A percentile compares a stretch with the other conserved stretches of the same genome.
phyloP scores from a whole-genome alignment of 768 basidiomycete genomes.

The Pulveroboletus frians region DNA sequence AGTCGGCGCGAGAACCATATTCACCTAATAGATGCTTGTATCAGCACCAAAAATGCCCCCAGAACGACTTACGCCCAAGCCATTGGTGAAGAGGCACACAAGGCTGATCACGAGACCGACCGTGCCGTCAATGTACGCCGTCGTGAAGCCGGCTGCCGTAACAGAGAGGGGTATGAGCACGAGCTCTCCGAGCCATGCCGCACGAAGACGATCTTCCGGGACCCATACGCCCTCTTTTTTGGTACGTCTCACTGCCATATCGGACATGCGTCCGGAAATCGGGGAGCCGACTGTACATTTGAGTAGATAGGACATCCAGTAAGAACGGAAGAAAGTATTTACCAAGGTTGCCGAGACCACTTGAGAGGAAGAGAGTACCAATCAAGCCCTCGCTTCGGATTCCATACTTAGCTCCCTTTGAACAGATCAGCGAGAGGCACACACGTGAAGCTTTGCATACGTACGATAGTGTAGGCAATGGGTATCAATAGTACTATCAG shows the following conservation, averaged over 20 bases:
- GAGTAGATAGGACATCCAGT: not conserved
- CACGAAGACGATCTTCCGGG: constrained; percentile 65
- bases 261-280: constrained; percentile 55
- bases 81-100: constrained; percentile 56
- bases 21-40: constrained; percentile 36
- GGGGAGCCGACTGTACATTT: constrained; percentile 50
- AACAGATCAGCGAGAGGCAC: not conserved
- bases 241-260: constrained; percentile 45
- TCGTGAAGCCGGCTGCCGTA: constrained; percentile 45
- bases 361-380: constrained; percentile 24
- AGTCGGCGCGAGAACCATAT: constrained; percentile 50
- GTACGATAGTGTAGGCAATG: constrained; percentile 61
- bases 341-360: constrained; percentile 25
- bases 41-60: not conserved
- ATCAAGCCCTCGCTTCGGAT: constrained; percentile 20
- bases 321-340: not conserved
- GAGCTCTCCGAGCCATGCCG: constrained; percentile 41
- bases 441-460: constrained; percentile 10
- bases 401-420: constrained; percentile 44
- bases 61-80: constrained; percentile 48
- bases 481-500: constrained; percentile 46
- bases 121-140: constrained; percentile 43
- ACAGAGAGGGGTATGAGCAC: constrained; percentile 52
- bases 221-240: constrained; percentile 51
- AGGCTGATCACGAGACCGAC: constrained; percentile 49